A percentile compares a stretch with the other conserved stretches of the same genome.
Conservation (phyloP, 2,329 filamentous ascomycete species). For the Phaeosphaeria sp. region DNA sequence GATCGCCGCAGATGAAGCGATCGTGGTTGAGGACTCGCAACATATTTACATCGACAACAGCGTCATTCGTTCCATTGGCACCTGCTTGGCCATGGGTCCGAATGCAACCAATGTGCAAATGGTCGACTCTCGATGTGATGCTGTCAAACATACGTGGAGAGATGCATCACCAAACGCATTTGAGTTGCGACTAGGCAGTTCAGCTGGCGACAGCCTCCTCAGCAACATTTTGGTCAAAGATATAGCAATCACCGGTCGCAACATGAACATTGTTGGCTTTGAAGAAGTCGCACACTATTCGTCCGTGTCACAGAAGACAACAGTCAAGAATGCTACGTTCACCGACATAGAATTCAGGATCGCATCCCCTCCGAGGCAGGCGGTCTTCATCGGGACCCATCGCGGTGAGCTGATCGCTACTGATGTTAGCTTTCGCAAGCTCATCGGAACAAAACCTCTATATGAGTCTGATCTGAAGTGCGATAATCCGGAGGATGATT, state of each 20-base stretch:
- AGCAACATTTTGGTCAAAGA: neutral
- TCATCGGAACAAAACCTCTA: constrained; percentile 9
- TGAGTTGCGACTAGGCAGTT: neutral
- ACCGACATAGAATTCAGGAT: constrained; percentile 10
- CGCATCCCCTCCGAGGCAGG: constrained; percentile 4
- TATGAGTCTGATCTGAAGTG: constrained; percentile 12
- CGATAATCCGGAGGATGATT: constrained; percentile 3
- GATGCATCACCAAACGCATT: neutral
- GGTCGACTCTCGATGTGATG: neutral
- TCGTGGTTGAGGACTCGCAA: neutral
- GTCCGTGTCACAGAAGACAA: constrained; percentile 1
- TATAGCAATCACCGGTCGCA: neutral
- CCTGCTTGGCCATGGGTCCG: neutral
- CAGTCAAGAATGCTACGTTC: constrained; percentile 22
- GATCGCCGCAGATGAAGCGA: neutral
- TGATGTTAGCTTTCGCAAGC: constrained; percentile 8
- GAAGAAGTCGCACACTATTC: neutral
- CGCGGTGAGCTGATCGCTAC: constrained; percentile 4
- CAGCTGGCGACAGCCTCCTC: neutral
- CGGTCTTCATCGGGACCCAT: constrained; percentile 8
- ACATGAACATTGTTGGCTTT: neutral
- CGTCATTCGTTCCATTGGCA: neutral
- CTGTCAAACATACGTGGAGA: neutral
- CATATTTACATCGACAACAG: neutral
- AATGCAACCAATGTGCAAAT: neutral